These are phyloP conservation scores for Globisporangium emineosum DNA, from an alignment of 352 stramenopile species.

Conservation along the genomic window DNA sequence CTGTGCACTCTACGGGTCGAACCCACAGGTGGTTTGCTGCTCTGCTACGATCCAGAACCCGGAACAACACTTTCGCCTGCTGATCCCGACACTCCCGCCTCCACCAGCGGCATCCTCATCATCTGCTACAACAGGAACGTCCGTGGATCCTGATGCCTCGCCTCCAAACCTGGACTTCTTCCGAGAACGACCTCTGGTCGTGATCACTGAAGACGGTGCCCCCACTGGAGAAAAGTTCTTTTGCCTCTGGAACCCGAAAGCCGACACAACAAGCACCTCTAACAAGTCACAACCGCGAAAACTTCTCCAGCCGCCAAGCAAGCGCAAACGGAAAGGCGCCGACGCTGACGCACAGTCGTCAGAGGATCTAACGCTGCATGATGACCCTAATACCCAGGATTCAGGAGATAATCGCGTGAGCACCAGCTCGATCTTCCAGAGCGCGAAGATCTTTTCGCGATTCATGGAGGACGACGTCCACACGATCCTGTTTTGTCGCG, in stretches of 20 bases:
- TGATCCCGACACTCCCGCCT: conserved; percentile 79
- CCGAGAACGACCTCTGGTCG: conserved; percentile 39
- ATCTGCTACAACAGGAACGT: neutral
- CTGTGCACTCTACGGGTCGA: conserved; percentile 76
- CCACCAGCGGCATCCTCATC: neutral
- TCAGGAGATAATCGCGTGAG: conserved; percentile 3
- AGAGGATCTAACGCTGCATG: neutral
- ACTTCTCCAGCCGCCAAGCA: neutral
- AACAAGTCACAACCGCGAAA: neutral
- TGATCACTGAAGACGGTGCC: conserved; percentile 90
- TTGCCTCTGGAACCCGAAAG: conserved; percentile 94
- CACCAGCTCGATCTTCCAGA: conserved; percentile 86
- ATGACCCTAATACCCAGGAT: neutral
- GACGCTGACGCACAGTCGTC: neutral
- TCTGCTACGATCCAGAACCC: conserved; percentile 96
- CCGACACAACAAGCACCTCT: conserved; percentile 18
- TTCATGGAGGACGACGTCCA: conserved; percentile 89
- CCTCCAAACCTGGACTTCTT: conserved; percentile 64
- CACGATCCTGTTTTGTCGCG: conserved; percentile 95
- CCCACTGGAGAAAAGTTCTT: conserved; percentile 92
- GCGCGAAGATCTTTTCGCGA: conserved; percentile 88
- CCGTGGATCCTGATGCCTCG: conserved; percentile 3
- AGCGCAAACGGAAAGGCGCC: conserved; percentile 1
- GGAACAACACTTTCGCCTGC: conserved; percentile 85
- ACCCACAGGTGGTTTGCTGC: conserved; percentile 91